Base-by-base conservation (phyloP, 1,284 basidiomycete genomes). In the Mycena sp. region DNA sequence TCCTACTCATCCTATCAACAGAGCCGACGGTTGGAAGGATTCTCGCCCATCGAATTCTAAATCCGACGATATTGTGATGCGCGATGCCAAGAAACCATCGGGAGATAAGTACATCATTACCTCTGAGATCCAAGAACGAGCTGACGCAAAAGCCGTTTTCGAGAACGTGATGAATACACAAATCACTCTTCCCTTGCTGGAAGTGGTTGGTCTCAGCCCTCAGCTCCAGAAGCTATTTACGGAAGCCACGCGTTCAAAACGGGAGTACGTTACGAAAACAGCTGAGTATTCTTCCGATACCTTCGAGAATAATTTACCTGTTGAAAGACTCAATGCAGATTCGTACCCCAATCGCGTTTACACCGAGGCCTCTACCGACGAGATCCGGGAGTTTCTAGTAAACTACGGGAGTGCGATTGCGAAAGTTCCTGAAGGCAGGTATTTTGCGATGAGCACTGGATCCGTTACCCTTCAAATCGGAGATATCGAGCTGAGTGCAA, bases 11-110 rank as follows among this genome's bases (percentile, higher is more conserved):
- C 67, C 67, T 16, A 64, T 69, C n/a, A 69, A 69, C 19, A 9
- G 56, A 1, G n/a, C 21, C 2, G 63, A 68, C 67, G 19, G 63
- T 69, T 68, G 67, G 67, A 61, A 68, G 45, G 46, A 30, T 0
- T 67, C 63, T 2, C 26, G 11, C 2, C 62, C 65, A 4, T 58
- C 58, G 4, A 50, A 19, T 23, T 40, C 28, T 2, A 64, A 64
- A 64, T 67, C 58, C 35, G 32, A n/a, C n/a, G n/a, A n/a, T n/a
- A n/a, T n/a, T n/a, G n/a, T n/a, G n/a, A n/a, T n/a, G n/a, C n/a
- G n/a, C 28, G 61, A 63, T 14, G 63, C 19, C 4, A 7, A 19
- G 0, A 52, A 49, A n/a, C n/a, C n/a, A n/a, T n/a, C n/a, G 30
- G n/a, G 6, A 32, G 26, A 55, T 37, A 43, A 48, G 29, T 65